These are phyloP conservation scores for Pythium sukuiense DNA, from an alignment of 352 stramenopile genomes.

Conservation along the genomic window DNA sequence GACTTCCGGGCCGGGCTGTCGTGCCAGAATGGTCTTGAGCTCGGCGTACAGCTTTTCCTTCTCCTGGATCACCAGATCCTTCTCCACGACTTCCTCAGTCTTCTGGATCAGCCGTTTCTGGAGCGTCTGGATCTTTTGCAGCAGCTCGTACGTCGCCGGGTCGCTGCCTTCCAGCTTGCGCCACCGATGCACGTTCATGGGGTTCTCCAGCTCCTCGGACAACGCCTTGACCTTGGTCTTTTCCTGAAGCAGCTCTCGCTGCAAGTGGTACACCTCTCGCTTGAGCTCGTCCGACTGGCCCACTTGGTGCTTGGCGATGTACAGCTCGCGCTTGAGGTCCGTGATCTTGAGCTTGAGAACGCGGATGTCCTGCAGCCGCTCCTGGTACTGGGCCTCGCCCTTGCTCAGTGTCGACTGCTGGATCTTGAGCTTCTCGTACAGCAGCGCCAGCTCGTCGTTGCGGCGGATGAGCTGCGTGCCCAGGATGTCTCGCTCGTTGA, in stretches of 20 bases:
- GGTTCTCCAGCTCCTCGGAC: constrained; percentile 95
- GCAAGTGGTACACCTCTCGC: constrained; percentile 86
- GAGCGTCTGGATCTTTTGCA: constrained; percentile 96
- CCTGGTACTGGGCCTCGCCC: constrained; percentile 92
- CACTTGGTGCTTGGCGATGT: constrained; percentile 89
- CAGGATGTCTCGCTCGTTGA: constrained; percentile 96
- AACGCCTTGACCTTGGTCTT: constrained; percentile 97
- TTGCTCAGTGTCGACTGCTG: constrained; percentile 93
- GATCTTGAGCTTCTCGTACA: constrained; percentile 98
- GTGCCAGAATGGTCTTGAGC: constrained; percentile 91
- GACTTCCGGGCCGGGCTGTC: constrained; percentile 94
- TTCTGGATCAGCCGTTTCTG: constrained; percentile 95
- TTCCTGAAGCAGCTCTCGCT: constrained; percentile 92
- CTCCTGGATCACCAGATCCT: constrained; percentile 94
- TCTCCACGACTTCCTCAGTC: constrained; percentile 94
- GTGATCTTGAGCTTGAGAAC: constrained; percentile 95
- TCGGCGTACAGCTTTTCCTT: constrained; percentile 96
- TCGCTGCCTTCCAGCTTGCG: constrained; percentile 96
- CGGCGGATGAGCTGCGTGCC: constrained; percentile 95
- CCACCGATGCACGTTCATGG: constrained; percentile 98
- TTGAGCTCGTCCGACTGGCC: constrained; percentile 87
- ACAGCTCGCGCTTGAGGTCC: constrained; percentile 91
- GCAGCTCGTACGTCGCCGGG: constrained; percentile 93
- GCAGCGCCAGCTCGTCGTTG: constrained; percentile 95
- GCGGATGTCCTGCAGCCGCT: constrained; percentile 92